Percentiles rank a stretch among this genome's conserved stretches.
These are phyloP conservation scores for Pseudogymnoascus sp. DNA, from an alignment of 2,329 filamentous ascomycete species.

Conservation along the genomic window DNA sequence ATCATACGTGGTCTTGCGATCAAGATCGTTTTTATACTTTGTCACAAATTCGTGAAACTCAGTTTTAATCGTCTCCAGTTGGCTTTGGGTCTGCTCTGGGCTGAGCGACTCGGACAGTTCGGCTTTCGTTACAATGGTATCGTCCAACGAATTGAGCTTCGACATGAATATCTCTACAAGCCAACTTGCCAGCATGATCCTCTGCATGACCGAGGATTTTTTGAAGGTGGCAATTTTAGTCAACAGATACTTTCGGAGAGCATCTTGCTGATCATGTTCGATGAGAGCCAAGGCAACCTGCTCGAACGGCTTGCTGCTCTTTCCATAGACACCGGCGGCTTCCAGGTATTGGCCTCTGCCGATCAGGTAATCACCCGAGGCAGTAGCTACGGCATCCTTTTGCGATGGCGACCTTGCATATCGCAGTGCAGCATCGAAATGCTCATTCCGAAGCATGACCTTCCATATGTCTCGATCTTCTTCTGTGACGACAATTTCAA, in stretches of 20 bases:
- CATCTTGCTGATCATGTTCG: conserved; percentile 83
- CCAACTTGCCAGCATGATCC: conserved; percentile 93
- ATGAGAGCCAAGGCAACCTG: conserved; percentile 90
- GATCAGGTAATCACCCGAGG: conserved; percentile 83
- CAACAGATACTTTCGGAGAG: conserved; percentile 79
- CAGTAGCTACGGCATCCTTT: conserved; percentile 84
- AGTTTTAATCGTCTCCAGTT: conserved; percentile 62
- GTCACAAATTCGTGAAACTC: conserved; percentile 87
- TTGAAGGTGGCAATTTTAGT: conserved; percentile 78
- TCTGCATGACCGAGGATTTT: conserved; percentile 81
- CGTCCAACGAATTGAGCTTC: conserved; percentile 88
- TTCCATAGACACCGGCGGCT: conserved; percentile 84
- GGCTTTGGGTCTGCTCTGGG: conserved; percentile 62
- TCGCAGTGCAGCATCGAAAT: conserved; percentile 81
- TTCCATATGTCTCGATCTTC: conserved; percentile 93
- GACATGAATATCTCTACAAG: conserved; percentile 95
- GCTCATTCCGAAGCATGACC: conserved; percentile 78
- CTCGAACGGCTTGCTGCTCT: conserved; percentile 94
- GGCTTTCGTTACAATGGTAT: conserved; percentile 84
- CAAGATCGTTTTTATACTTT: conserved; percentile 79
- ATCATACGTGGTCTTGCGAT: conserved; percentile 88
- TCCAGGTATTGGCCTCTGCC: conserved; percentile 76
- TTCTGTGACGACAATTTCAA: conserved; percentile 83
- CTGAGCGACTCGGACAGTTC: conserved; percentile 69
- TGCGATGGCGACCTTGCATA: conserved; percentile 76